Evolutionary conservation across 73 alveolate genomes (phyloP).

Genomic region (Paramecium caudatum): DNA sequence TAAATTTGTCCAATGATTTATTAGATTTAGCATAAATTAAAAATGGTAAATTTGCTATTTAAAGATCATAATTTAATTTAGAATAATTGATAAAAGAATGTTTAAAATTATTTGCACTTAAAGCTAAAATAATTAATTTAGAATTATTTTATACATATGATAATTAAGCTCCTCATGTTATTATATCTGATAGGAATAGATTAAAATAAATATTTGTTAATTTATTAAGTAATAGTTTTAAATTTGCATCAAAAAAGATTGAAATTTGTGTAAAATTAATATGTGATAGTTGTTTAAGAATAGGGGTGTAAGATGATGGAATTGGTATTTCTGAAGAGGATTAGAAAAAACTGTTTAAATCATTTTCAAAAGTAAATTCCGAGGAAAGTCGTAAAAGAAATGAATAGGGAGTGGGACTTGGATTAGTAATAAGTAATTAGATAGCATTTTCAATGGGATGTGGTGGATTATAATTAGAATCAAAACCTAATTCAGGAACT

Average conservation of each 20-base stretch:
- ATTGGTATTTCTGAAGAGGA: conserved; percentile 78
- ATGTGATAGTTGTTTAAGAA: conserved; percentile 1
- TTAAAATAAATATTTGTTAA: conserved; percentile 74
- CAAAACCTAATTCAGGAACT: conserved; percentile 17
- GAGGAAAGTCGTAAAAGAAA: conserved; percentile 43
- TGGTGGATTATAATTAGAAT: conserved; percentile 22
- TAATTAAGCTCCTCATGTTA: neutral
- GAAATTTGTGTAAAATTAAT: conserved; percentile 41
- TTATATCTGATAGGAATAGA: conserved; percentile 77
- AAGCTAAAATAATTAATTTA: conserved; percentile 48
- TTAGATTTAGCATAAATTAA: conserved; percentile 74
- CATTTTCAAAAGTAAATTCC: conserved; percentile 75
- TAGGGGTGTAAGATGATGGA: conserved; percentile 79
- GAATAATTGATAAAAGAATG: conserved; percentile 40
- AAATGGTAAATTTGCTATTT: conserved; percentile 50
- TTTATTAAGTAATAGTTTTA: conserved; percentile 77
- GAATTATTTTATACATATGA: neutral
- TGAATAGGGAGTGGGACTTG: conserved; percentile 80
- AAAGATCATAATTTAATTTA: conserved; percentile 32
- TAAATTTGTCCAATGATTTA: conserved; percentile 72
- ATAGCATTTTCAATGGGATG: conserved; percentile 39
- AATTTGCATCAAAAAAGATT: conserved; percentile 73
- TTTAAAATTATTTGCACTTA: conserved; percentile 53
- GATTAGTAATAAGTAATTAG: conserved; percentile 77
- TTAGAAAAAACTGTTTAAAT: conserved; percentile 65